phyloP scores from a whole-genome alignment of 116 monocot species.

The Cymodocea nodosa region DNA sequence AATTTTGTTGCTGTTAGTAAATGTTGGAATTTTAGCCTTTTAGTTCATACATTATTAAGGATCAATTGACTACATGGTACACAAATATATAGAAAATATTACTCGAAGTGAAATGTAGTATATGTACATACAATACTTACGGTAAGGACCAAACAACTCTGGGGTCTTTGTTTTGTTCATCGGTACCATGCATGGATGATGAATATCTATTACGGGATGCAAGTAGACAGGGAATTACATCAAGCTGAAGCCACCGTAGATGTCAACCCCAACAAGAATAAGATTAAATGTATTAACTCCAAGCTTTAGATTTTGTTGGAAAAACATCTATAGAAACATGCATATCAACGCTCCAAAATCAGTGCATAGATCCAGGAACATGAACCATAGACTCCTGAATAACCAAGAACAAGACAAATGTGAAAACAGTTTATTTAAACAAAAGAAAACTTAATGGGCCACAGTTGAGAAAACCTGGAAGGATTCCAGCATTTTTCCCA shows the following conservation, averaged over 20 bases:
- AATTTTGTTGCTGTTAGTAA: too few relatives aligned
- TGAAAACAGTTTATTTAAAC: neutral
- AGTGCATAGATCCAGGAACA: neutral
- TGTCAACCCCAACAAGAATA: neutral
- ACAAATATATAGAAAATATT: too few relatives aligned
- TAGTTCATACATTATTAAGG: too few relatives aligned
- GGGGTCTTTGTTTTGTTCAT: constrained; percentile 11
- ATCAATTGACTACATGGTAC: too few relatives aligned
- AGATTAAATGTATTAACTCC: neutral
- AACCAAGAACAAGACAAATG: neutral
- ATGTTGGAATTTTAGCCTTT: too few relatives aligned
- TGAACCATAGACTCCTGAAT: neutral
- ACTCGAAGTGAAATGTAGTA: neutral
- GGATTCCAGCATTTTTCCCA: too few relatives aligned
- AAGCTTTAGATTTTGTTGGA: neutral
- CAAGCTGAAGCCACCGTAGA: constrained; percentile 43
- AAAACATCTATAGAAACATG: too few relatives aligned
- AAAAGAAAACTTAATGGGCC: neutral
- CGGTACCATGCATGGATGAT: constrained; percentile 14
- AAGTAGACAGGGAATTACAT: constrained; percentile 85
- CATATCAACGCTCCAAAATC: neutral
- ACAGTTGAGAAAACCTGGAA: too few relatives aligned
- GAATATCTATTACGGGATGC: constrained; percentile 56
- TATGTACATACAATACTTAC: constrained; percentile 39
- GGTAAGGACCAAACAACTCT: constrained; percentile 74